Base-by-base conservation (phyloP, 345 rosid genomes). In the Triadica sebifera region DNA sequence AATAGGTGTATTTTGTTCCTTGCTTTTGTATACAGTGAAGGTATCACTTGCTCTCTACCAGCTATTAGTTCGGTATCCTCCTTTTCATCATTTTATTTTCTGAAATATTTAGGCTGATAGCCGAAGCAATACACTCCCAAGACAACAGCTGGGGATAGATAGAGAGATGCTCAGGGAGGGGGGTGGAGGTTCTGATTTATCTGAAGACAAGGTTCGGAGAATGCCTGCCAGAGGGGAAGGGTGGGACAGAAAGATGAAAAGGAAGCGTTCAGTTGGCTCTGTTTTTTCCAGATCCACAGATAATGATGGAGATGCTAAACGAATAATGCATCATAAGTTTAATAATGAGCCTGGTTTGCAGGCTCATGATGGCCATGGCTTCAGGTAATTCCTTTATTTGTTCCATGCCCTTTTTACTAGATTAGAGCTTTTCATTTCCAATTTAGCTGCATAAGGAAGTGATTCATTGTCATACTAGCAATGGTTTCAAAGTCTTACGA, bases 161-260 rank as follows among this genome's bases (percentile, higher is more conserved):
- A 84, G 78, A 79, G 89, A 88, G 19, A 49, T 73, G 69, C 78
- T 69, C 37, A 75, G 84, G 77, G 84, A 88, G 69, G 73, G 73
- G 12, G 69, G 80, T 77, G 87, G 83, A 45, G 80, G 70, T 80
- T 82, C 87, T 80, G 83, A 80, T 75, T 45, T 78, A 38, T 66
- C 78, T 8, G 88, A 86, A 77, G 92, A 85, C 74, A 88, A 85
- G 79, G 71, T 79, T 61, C 83, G 83, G 37, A 82, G 82, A 77
- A 65, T 88, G 78, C 83, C 89, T 73, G 81, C 83, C 71, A 87
- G 86, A 71, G 88, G 87, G 62, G 91, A 88, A 73, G 86, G 88
- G 38, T 88, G 92, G 92, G 89, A 86, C 39, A 85, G 76, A 73
- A 88, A 80, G 81, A 83, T 82, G 82, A 86, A 82, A 82, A 82